Evolutionary conservation across 441 rosid species (phyloP).

Genomic region (Omphalea diandra): DNA sequence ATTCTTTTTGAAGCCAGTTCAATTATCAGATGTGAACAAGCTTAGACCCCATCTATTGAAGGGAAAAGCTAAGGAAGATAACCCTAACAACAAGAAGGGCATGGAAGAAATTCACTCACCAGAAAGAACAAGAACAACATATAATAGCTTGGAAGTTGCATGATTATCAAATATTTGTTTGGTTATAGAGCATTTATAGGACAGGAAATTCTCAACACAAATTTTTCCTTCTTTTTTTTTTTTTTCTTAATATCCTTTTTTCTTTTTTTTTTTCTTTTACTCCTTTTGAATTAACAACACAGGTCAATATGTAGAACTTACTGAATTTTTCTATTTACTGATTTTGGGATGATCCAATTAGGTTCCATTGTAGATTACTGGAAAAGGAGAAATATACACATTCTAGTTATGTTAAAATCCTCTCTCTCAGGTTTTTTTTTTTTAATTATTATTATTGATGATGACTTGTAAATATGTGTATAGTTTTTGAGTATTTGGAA

Average conservation of each 20-base stretch:
- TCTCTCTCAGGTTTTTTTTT: neutral
- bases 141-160: conserved; percentile 26
- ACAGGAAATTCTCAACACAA: neutral
- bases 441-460: too few species aligned
- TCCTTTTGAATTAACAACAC: neutral
- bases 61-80: conserved; percentile 34
- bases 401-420: too few species aligned
- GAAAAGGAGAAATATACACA: too few species aligned
- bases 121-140: conserved; percentile 39
- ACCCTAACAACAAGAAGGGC: conserved; percentile 30
- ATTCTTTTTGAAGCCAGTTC: conserved; percentile 69
- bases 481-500: too few species aligned
- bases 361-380: neutral
- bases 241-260: too few species aligned
- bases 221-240: neutral
- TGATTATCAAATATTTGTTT: too few species aligned
- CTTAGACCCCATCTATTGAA: conserved; percentile 57
- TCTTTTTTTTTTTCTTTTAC: neutral
- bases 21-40: conserved; percentile 62
- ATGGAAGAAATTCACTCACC: conserved; percentile 34
- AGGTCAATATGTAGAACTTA: neutral
- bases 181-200: neutral
- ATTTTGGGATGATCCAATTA: neutral
- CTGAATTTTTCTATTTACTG: neutral
- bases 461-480: too few species aligned